Evolutionary conservation across 2,329 filamentous ascomycete species (phyloP).

Genomic region (Domatiomyces catenatus): DNA sequence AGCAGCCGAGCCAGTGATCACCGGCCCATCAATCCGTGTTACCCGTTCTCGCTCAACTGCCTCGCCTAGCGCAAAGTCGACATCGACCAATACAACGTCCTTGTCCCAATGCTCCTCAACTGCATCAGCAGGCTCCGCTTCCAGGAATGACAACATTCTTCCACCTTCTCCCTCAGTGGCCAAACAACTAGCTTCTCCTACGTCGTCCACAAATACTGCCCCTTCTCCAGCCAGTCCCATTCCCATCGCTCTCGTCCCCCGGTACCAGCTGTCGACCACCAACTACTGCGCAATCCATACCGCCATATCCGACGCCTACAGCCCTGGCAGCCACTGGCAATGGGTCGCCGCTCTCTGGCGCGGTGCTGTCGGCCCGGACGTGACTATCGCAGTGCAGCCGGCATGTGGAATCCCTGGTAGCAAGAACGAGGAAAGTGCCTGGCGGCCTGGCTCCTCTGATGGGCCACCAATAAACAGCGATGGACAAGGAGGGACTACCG

Average conservation of each 20-base stretch:
- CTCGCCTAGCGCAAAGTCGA: neutral
- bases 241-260: slow-evolving; percentile 60
- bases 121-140: slow-evolving; percentile 16
- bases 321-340: slow-evolving; percentile 83
- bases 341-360: slow-evolving; percentile 95
- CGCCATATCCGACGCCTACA: slow-evolving; percentile 62
- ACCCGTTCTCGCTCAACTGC: neutral
- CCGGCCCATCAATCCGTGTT: slow-evolving; percentile 2
- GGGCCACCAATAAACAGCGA: slow-evolving; percentile 27
- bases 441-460: slow-evolving; percentile 2
- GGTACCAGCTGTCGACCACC: slow-evolving; percentile 65
- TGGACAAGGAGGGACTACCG: neutral
- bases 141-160: slow-evolving; percentile 12
- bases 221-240: slow-evolving; percentile 20
- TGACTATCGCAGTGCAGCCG: slow-evolving; percentile 31
- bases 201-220: slow-evolving; percentile 3
- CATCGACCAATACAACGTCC: neutral
- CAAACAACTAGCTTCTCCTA: slow-evolving; percentile 6
- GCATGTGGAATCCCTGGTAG: slow-evolving; percentile 21
- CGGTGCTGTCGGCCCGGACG: slow-evolving; percentile 64
- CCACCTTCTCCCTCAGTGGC: slow-evolving; percentile 6
- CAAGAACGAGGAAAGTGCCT: slow-evolving; percentile 23
- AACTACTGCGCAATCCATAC: slow-evolving; percentile 60
- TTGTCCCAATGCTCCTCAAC: slow-evolving; percentile 4
- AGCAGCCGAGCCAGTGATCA: slow-evolving; percentile 2